A percentile compares a stretch with the other conserved stretches of the same genome.
Conservation (phyloP, 2,329 filamentous ascomycete species). For the Colletotrichum trifolii region DNA sequence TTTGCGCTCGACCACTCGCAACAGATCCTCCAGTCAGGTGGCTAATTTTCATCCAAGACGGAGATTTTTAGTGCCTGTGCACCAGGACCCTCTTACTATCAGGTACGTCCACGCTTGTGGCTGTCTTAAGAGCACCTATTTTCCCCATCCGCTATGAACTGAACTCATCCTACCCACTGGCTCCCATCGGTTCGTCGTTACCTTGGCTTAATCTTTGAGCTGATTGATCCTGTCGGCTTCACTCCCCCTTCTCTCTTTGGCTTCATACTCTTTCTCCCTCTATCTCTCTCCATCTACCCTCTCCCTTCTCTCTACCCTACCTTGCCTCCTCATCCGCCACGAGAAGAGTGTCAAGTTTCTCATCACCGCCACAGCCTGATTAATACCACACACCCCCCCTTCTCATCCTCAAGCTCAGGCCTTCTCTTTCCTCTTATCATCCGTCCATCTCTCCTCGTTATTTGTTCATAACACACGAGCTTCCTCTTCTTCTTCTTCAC, state of each 20-base stretch:
- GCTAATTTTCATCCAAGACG: constrained; percentile 38
- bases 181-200: constrained; percentile 37
- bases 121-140: constrained; percentile 42
- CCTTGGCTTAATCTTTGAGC: constrained; percentile 36
- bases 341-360: constrained; percentile 23
- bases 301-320: neutral
- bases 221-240: constrained; percentile 36
- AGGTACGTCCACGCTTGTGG: constrained; percentile 37
- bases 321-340: too few species aligned
- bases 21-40: constrained; percentile 40
- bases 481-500: neutral
- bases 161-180: constrained; percentile 34
- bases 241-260: constrained; percentile 17
- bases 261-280: constrained; percentile 9
- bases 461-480: neutral
- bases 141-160: constrained; percentile 40
- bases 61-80: constrained; percentile 41
- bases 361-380: constrained; percentile 33
- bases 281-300: constrained; percentile 2
- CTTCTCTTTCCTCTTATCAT: constrained; percentile 30
- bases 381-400: constrained; percentile 32
- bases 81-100: constrained; percentile 39
- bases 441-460: constrained; percentile 19
- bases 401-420: constrained; percentile 25
- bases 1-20: constrained; percentile 40